phyloP scores from a whole-genome alignment of 176 grass and related monocot genomes.

The Olyra latifolia region DNA sequence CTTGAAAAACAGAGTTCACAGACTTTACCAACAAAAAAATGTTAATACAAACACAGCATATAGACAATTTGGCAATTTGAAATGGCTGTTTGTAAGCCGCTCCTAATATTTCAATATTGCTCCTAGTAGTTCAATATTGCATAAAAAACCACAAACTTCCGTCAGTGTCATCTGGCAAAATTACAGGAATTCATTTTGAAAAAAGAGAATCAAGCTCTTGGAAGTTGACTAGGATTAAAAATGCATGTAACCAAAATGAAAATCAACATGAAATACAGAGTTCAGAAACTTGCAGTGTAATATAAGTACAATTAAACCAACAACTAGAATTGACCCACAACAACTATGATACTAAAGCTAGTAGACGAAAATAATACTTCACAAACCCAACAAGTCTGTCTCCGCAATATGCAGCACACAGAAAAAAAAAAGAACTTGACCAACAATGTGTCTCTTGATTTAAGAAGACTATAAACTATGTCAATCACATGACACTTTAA shows the following conservation, averaged over 20 bases:
- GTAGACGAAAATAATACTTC: background rate
- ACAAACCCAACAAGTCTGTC: background rate
- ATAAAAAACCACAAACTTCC: too few species aligned
- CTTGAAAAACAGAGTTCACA: background rate
- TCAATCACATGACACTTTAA: background rate
- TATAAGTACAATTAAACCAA: background rate
- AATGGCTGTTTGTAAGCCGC: background rate
- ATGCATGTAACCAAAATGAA: background rate
- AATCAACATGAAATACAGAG: background rate
- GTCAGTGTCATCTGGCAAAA: background rate
- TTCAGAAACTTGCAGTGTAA: background rate
- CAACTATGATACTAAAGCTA: background rate
- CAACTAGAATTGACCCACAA: background rate
- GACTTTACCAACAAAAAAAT: background rate
- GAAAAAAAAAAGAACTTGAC: background rate
- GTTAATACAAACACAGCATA: background rate
- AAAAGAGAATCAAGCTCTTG: background rate
- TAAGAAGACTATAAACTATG: background rate
- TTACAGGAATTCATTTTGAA: background rate
- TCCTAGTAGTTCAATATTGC: too few species aligned
- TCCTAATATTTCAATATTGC: too few species aligned
- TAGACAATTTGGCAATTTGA: background rate
- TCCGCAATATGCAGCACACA: background rate
- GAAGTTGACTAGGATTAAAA: background rate
- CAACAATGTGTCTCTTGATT: background rate